phyloP scores from a whole-genome alignment of 768 basidiomycete genomes.

The Steccherinum ochraceum region DNA sequence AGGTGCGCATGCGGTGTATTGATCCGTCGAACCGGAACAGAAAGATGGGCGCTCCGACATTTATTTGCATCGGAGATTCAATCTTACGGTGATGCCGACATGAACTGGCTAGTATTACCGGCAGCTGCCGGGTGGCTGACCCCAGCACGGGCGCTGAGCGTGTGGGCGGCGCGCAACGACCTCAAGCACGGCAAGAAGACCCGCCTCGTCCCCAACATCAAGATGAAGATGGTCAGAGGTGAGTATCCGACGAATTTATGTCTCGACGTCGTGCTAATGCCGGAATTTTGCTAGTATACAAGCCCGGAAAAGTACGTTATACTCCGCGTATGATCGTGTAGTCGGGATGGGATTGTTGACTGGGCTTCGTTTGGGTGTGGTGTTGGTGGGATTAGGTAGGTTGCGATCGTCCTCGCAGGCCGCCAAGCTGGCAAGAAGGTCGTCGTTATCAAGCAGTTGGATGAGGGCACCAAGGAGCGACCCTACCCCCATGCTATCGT shows the following conservation, averaged over 20 bases:
- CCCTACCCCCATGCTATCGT: conserved; percentile 98
- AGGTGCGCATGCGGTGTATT: no score
- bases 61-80: no score
- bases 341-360: not conserved
- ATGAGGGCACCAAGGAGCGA: conserved; percentile 94
- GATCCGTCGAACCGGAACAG: no score
- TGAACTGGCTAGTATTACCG: conserved; percentile 25
- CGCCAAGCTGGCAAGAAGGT: conserved; percentile 99
- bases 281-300: conserved; percentile 59
- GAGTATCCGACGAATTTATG: conserved; percentile 9
- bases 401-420: conserved; percentile 96
- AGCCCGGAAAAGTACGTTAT: conserved; percentile 79
- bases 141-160: conserved; percentile 4
- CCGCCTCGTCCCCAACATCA: conserved; percentile 27
- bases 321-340: conserved; percentile 5
- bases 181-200: conserved; percentile 16
- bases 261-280: conserved; percentile 13
- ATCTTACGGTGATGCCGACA: no score
- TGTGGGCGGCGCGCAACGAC: conserved; percentile 6
- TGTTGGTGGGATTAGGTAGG: conserved; percentile 36
- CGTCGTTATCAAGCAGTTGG: conserved; percentile 95
- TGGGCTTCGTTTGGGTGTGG: no score
- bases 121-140: conserved; percentile 30
- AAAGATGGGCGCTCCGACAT: no score
- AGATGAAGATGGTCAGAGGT: conserved; percentile 43